These are phyloP conservation scores for Colletotrichum simmondsii DNA, from an alignment of 2,329 filamentous ascomycete genomes.

Conservation along the genomic window DNA sequence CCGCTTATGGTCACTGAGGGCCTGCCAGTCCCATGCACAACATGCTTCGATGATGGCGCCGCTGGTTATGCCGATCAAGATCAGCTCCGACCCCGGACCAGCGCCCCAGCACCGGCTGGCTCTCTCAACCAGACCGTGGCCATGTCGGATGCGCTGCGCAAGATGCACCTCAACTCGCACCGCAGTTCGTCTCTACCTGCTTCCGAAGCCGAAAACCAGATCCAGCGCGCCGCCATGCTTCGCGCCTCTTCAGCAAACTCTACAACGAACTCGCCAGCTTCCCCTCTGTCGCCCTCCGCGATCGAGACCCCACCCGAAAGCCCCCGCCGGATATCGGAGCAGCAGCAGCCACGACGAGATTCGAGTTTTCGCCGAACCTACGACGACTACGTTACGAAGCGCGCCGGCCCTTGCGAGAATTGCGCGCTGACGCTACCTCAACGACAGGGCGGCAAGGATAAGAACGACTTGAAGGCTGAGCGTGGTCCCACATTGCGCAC, in stretches of 20 bases:
- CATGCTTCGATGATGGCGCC: constrained; percentile 63
- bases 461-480: constrained; percentile 46
- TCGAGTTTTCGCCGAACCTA: constrained; percentile 72
- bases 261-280: constrained; percentile 43
- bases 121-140: constrained; percentile 41
- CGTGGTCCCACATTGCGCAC: constrained; percentile 70
- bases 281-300: constrained; percentile 49
- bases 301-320: constrained; percentile 70
- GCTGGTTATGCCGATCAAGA: constrained; percentile 42
- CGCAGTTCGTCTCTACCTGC: constrained; percentile 56
- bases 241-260: constrained; percentile 50
- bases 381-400: constrained; percentile 72
- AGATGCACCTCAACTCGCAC: constrained; percentile 54
- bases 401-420: constrained; percentile 74
- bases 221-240: constrained; percentile 53
- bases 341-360: constrained; percentile 55
- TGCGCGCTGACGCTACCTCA: constrained; percentile 74
- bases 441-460: constrained; percentile 46
- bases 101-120: constrained; percentile 45
- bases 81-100: constrained; percentile 52
- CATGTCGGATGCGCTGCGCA: constrained; percentile 59
- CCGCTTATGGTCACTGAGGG: constrained; percentile 78
- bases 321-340: constrained; percentile 55
- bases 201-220: constrained; percentile 56
- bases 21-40: constrained; percentile 68